These are phyloP conservation scores for Diplosphaera chodatii DNA, from an alignment of 139 green algal species.

Conservation along the genomic window DNA sequence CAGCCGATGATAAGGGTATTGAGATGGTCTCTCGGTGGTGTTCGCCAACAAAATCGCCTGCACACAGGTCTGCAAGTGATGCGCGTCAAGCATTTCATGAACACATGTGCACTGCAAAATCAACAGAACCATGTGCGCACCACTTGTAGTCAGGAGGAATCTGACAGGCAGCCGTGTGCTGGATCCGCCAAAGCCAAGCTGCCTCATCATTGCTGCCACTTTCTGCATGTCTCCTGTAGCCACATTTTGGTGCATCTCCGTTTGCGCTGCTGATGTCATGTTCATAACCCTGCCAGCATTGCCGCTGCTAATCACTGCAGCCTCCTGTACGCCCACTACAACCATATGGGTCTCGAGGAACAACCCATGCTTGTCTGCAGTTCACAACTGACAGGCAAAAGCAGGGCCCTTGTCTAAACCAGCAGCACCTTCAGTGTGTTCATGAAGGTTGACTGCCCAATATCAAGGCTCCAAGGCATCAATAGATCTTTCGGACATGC, in stretches of 20 bases:
- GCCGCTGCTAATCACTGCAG: slow-evolving; percentile 36
- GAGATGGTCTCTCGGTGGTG: not conserved
- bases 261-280: slow-evolving; percentile 32
- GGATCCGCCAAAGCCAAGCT: not conserved
- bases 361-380: too few species aligned
- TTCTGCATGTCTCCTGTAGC: not conserved
- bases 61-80: too few species aligned
- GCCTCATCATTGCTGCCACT: not conserved
- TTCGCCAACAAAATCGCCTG: not conserved
- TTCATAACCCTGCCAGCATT: slow-evolving; percentile 44
- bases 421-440: slow-evolving; percentile 48
- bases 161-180: not conserved
- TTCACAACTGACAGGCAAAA: too few species aligned
- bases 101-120: too few species aligned
- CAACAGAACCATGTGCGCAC: too few species aligned
- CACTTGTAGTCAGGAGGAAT: not conserved
- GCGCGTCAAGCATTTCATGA: too few species aligned
- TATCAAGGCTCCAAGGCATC: slow-evolving; percentile 23
- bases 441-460: slow-evolving; percentile 32
- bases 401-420: too few species aligned
- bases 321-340: slow-evolving; percentile 47
- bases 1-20: not conserved
- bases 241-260: slow-evolving; percentile 9
- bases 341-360: too few species aligned
- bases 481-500: slow-evolving; percentile 20